phyloP scores from a whole-genome alignment of 2,329 filamentous ascomycete genomes.

The Clarireedia homoeocarpa region DNA sequence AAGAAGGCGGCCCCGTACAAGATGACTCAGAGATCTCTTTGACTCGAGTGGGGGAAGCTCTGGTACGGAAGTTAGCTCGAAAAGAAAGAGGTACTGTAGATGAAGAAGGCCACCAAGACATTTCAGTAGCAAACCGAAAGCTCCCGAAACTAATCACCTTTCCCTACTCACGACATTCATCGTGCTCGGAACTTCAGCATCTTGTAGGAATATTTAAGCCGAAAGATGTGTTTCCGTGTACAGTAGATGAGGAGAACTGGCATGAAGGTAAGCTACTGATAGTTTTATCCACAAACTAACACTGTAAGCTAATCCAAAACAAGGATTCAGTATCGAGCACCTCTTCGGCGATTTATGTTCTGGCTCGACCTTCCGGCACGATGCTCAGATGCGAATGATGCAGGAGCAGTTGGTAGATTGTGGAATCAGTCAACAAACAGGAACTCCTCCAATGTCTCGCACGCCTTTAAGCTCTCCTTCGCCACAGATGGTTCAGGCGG shows the following conservation, averaged over 20 bases:
- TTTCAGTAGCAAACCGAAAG: not conserved
- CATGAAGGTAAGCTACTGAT: conserved; percentile 32
- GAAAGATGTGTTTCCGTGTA: conserved; percentile 76
- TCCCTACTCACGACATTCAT: conserved; percentile 86
- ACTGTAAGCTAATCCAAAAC: not conserved
- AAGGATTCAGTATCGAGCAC: conserved; percentile 50
- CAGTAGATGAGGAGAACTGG: conserved; percentile 59
- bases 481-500: not conserved
- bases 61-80: conserved; percentile 18
- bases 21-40: conserved; percentile 14
- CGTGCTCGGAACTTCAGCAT: conserved; percentile 68
- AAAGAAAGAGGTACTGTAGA: conserved; percentile 1
- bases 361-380: conserved; percentile 53
- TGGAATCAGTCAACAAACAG: not conserved
- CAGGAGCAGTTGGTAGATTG: not conserved
- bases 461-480: not conserved
- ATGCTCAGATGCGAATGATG: conserved; percentile 46
- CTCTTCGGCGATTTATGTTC: conserved; percentile 69
- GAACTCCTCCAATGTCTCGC: not conserved
- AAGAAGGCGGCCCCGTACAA: not conserved
- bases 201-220: conserved; percentile 63
- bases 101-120: not conserved
- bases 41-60: conserved; percentile 16
- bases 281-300: not conserved
- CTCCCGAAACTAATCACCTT: conserved; percentile 45